These are phyloP conservation scores for Hymenoscyphus infarciens DNA, from an alignment of 2,329 filamentous ascomycete genomes.

Conservation along the genomic window DNA sequence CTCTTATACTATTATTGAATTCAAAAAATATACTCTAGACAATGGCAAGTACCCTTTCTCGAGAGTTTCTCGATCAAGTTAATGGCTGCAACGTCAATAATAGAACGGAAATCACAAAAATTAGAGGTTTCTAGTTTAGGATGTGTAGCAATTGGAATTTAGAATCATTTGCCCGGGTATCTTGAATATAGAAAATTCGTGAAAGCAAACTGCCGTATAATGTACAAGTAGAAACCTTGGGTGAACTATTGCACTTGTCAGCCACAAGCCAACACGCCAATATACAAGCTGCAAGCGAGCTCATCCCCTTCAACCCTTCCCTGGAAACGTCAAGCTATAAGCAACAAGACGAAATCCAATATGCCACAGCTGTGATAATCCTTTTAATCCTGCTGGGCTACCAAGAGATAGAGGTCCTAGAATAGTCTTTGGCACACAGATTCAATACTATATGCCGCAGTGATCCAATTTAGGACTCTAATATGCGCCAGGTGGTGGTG, in stretches of 20 bases:
- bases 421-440: background rate
- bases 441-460: background rate
- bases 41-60: too few relatives aligned
- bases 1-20: too few relatives aligned
- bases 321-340: background rate
- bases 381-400: background rate
- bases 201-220: background rate
- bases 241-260: background rate
- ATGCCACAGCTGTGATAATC: background rate
- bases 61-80: background rate
- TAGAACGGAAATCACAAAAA: background rate
- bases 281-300: constrained; percentile 5
- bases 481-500: background rate
- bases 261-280: constrained; percentile 3
- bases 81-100: background rate
- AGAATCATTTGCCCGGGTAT: background rate
- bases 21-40: too few relatives aligned
- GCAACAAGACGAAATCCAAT: background rate
- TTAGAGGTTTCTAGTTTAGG: background rate
- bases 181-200: constrained; percentile 5
- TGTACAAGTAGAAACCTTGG: background rate
- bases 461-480: background rate
- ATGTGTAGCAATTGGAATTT: background rate
- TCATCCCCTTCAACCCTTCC: background rate
- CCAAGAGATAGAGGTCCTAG: background rate